These are phyloP conservation scores for Termitomyces sp. DNA, from an alignment of 768 basidiomycete species.

Conservation along the genomic window DNA sequence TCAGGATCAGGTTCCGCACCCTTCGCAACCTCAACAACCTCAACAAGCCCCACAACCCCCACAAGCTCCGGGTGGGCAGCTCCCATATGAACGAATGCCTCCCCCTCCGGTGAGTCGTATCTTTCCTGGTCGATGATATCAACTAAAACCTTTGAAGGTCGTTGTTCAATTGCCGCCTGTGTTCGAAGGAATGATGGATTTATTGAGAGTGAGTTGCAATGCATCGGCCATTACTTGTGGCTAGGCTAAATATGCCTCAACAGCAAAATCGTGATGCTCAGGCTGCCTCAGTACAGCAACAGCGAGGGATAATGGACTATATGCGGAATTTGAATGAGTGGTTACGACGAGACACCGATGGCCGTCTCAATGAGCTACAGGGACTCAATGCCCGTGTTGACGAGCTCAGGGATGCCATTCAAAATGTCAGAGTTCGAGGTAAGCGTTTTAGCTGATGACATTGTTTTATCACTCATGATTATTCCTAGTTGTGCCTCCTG, in stretches of 20 bases:
- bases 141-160: conserved; percentile 33
- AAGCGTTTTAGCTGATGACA: conserved; percentile 7
- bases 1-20: conserved; percentile 15
- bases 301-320: conserved; percentile 76
- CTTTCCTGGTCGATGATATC: not conserved
- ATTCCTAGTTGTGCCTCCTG: conserved; percentile 7
- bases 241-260: not conserved
- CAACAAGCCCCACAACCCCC: not conserved
- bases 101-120: conserved; percentile 44
- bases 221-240: not conserved
- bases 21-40: not conserved
- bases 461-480: not conserved
- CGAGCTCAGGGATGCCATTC: conserved; percentile 38
- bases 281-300: conserved; percentile 71
- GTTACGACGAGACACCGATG: conserved; percentile 73
- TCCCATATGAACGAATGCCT: conserved; percentile 42
- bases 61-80: conserved; percentile 15
- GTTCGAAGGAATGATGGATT: conserved; percentile 65
- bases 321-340: conserved; percentile 74
- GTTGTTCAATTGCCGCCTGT: conserved; percentile 55
- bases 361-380: conserved; percentile 70
- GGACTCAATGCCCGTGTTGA: conserved; percentile 61
- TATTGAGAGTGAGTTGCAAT: conserved; percentile 50
- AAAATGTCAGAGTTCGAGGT: conserved; percentile 32
- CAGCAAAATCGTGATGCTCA: conserved; percentile 77